Evolutionary conservation across 768 basidiomycete species (phyloP).

Genomic region (Chalciporus piperatus): DNA sequence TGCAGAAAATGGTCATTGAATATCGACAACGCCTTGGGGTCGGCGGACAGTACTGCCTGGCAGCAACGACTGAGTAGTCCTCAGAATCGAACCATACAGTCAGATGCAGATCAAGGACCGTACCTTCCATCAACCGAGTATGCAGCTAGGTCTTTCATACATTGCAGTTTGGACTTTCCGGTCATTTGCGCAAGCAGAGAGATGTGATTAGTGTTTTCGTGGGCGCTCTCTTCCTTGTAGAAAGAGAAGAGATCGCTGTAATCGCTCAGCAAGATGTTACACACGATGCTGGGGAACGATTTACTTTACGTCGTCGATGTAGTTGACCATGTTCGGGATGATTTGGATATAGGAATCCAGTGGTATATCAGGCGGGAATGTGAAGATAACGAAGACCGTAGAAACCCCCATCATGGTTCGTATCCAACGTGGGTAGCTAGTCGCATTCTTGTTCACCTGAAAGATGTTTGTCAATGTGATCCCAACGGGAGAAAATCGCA

Average conservation of each 20-base stretch:
- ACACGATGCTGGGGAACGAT: background rate
- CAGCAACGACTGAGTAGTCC: background rate
- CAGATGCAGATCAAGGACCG: background rate
- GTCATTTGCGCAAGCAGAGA: conserved; percentile 1
- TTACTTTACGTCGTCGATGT: conserved; percentile 8
- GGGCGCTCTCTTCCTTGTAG: conserved; percentile 2
- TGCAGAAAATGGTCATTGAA: conserved; percentile 2
- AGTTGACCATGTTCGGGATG: conserved; percentile 5
- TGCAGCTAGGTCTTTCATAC: conserved; percentile 6
- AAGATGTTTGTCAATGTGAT: background rate
- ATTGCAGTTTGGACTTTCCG: conserved; percentile 4
- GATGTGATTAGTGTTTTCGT: background rate
- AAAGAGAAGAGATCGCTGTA: conserved; percentile 3
- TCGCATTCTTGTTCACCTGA: background rate
- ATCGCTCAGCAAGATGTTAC: background rate
- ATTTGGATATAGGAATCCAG: conserved; percentile 4
- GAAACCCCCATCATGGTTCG: conserved; percentile 6
- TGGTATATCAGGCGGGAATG: conserved; percentile 5
- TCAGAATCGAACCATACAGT: background rate
- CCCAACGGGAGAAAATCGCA: background rate
- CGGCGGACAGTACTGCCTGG: background rate
- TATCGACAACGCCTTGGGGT: background rate
- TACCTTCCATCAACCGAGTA: conserved; percentile 2
- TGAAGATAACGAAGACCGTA: conserved; percentile 3
- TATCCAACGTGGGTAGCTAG: conserved; percentile 5